Percentiles rank a stretch among this genome's conserved stretches.
Conservation (phyloP, 1,139 yeast genomes). For the Yarrowia galli region DNA sequence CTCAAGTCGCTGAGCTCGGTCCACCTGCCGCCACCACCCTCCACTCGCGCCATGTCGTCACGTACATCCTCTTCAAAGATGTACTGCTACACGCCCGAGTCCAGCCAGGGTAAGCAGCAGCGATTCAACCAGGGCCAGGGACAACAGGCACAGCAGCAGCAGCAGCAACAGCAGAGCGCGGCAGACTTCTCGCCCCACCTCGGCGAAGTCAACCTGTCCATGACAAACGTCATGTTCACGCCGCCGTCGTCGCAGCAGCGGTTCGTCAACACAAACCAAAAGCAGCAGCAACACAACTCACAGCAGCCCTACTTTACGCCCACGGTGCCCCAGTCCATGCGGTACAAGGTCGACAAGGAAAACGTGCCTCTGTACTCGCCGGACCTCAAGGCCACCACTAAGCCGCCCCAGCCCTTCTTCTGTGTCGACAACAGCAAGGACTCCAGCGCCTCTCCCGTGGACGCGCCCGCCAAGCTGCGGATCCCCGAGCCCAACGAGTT, state of each 20-base stretch:
- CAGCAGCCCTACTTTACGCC: slow-evolving; percentile 33
- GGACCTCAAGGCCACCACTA: slow-evolving; percentile 26
- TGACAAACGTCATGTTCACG: slow-evolving; percentile 42
- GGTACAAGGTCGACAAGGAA: slow-evolving; percentile 34
- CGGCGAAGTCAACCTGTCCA: slow-evolving; percentile 40
- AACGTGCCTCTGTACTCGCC: slow-evolving; percentile 30
- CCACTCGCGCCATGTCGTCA: slow-evolving; percentile 45
- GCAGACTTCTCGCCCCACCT: slow-evolving; percentile 38
- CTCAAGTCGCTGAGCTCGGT: slow-evolving; percentile 55
- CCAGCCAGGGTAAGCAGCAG: slow-evolving; percentile 42
- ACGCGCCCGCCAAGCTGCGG: slow-evolving; percentile 9
- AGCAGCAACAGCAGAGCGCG: slow-evolving; percentile 20
- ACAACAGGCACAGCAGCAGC: slow-evolving; percentile 40
- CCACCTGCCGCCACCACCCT: slow-evolving; percentile 57
- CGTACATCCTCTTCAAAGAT: slow-evolving; percentile 28
- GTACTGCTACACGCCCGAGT: slow-evolving; percentile 36
- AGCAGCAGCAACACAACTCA: slow-evolving; percentile 23
- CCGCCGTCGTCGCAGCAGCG: slow-evolving; percentile 43
- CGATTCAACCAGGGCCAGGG: slow-evolving; percentile 40
- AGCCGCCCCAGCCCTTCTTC: slow-evolving; percentile 31
- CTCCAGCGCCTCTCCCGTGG: slow-evolving; percentile 3
- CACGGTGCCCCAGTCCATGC: slow-evolving; percentile 36
- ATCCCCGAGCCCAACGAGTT: slow-evolving; percentile 53
- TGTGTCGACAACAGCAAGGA: slow-evolving; percentile 15
- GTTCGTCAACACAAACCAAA: slow-evolving; percentile 24